Base-by-base conservation (phyloP, 768 basidiomycete species). In the Podaxis sp. region DNA sequence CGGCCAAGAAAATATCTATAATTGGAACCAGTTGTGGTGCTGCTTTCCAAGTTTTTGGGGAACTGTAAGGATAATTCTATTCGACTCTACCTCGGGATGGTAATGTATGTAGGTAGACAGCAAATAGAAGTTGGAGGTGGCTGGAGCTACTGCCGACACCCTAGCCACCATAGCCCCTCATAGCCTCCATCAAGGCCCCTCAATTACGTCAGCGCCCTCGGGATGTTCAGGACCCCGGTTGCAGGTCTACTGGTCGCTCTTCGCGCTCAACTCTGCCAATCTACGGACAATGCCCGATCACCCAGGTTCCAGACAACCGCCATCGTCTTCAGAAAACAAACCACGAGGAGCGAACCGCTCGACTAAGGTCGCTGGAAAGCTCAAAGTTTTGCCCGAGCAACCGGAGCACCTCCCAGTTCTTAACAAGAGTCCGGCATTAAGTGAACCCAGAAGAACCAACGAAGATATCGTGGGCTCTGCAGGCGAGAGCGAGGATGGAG, bases 301-400 rank as follows among this genome's bases (percentile, higher is more conserved):
- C 17, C n/a, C 61, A 38, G 52, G 46, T 40, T 40, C 61, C 8
- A 55, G 55, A 40, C 44, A 54, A 39, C 42, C 66, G 17, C 8
- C 38, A 26, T 52, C 62, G 6, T 33, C 61, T 30, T 57, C 70
- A 13, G 87, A 88, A 64, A 73, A 78, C 11, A 91, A 89, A 68
- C 75, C 80, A 22, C 82, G 90, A 58, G 89, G 90, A 0, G 89
- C 90, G 13, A 91, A 92, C 68, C 81, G 91, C 66, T 87, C 89
- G 19, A 92, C 91, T 0, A 93, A 93, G 71, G 84, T 89, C 8
- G 87, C 88, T 12, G 91, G 92, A 49, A 95, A 95, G 73, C 85
- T 95, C 66, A 94, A 95, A 71, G 91, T 95, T 15, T 81, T 95
- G 33, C 93, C 93, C 53, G 93, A 95, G 70, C 88, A 94, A 69